Evolutionary conservation across 331 rosid genomes (phyloP), one percentile per base, ranked within the genome.

Genomic region (Spiraea crenata): DNA sequence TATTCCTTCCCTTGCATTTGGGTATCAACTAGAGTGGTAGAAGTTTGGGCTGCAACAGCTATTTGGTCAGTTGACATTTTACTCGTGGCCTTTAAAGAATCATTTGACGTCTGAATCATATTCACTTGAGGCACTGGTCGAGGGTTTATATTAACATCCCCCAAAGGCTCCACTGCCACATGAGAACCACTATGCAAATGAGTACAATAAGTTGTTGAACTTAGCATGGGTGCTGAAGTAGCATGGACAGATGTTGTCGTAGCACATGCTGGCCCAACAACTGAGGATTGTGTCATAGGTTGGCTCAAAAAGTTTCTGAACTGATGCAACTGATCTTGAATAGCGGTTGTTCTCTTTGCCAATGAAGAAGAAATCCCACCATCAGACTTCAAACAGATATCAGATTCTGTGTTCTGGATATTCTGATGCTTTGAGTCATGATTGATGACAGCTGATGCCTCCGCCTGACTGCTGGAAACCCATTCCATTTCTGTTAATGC

Each of bases 401-500:
- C 88, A 6, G 77, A 34, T 57, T 86, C 96, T 62, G 76, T 68
- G 51, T 72, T 79, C 56, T 73, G 83, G 59, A 79, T 49, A 66
- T 52, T 88, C n/a, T 61, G 84, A 19, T 77, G 61, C 85, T 82
- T 86, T 11, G 58, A 34, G 41, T 90, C 91, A 34, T 72, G 80
- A 66, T 71, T 85, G 70, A 80, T 71, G 51, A 79, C 84, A 67
- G 74, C 66, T 15, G 88, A 86, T 71, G 84, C 82, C 38, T 86
- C 93, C 5, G 58, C 81, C 71, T 75, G 91, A 75, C 69, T 77
- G 80, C 86, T 76, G 7, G 82, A 70, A 9, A 76, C 72, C 88
- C 92, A 89, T 20, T 89, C 93, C 87, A 87, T 91, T 84, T 90
- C 98, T 90, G 98, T 81, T 83, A 93, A 90, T 79, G 90, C 92